Base-by-base conservation (phyloP, 257 asterid genomes). In the Rehmannia glutinosa region DNA sequence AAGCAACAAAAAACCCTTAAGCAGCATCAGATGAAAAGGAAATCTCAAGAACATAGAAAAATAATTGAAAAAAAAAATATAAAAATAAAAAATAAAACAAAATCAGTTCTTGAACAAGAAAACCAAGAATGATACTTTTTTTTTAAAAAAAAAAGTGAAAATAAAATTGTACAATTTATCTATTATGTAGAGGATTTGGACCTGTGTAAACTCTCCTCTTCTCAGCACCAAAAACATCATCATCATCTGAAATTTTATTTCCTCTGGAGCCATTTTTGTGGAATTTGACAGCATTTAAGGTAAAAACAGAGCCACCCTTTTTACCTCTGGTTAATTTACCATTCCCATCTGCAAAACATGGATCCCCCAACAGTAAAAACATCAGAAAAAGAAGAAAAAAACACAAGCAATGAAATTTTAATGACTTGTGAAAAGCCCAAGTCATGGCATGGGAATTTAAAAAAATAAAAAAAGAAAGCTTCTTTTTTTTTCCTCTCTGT, bases 111-210 rank as follows among this genome's bases (percentile, higher is more conserved):
- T n/a, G n/a, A n/a, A n/a, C n/a, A n/a, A n/a, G n/a, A n/a, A n/a
- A n/a, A n/a, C n/a, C n/a, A n/a, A n/a, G n/a, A n/a, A n/a, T n/a
- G n/a, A n/a, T n/a, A n/a, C n/a, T n/a, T n/a, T n/a, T n/a, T n/a
- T n/a, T n/a, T n/a, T n/a, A n/a, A n/a, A 17, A 43, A 2, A 9
- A 47, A 33, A 5, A 45, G 9, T 3, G 3, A 33, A 33, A 33
- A 3, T 3, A 33, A 33, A 33, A 33, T 6, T 6, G 3, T 33
- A 33, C 38, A 33, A 75, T 84, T 90, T 79, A 90, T 84, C 94
- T 87, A 85, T 90, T 90, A 84, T 87, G 97, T 54, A 90, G 86
- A 80, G 97, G 97, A 81, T 90, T 90, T 49, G 97, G 92, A 45
- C 97, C 97, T 17, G 96, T 82, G 73, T 84, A 82, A 36, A 90